These are phyloP conservation scores for Claviceps sp. DNA, from an alignment of 2,329 filamentous ascomycete species.

Conservation along the genomic window DNA sequence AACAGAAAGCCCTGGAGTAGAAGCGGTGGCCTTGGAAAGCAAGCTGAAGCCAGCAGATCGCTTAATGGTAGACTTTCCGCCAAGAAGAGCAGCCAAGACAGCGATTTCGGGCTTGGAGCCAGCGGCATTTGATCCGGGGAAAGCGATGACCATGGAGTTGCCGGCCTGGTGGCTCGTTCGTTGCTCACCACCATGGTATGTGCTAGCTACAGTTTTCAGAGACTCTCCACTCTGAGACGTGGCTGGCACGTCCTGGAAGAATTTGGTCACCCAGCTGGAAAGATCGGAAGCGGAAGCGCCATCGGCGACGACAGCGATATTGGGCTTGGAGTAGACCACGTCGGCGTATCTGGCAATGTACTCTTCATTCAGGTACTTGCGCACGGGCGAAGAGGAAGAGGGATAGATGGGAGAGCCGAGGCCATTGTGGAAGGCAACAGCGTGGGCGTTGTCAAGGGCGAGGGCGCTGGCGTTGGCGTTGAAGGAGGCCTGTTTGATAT, in stretches of 20 bases:
- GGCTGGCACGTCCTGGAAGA: slow-evolving; percentile 63
- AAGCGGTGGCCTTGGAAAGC: slow-evolving; percentile 63
- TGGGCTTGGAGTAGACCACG: slow-evolving; percentile 73
- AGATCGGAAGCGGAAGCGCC: slow-evolving; percentile 66
- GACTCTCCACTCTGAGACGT: slow-evolving; percentile 35
- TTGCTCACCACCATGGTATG: slow-evolving; percentile 94
- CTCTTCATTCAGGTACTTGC: slow-evolving; percentile 68
- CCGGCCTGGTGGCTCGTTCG: slow-evolving; percentile 63
- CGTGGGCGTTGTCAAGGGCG: slow-evolving; percentile 76
- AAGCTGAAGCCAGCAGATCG: slow-evolving; percentile 91
- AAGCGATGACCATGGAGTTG: slow-evolving; percentile 79
- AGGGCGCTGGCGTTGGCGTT: slow-evolving; percentile 48
- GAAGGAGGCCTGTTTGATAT: slow-evolving; percentile 62
- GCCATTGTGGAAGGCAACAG: slow-evolving; percentile 82
- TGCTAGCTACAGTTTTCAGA: slow-evolving; percentile 51
- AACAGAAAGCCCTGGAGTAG: slow-evolving; percentile 52
- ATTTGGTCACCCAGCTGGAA: slow-evolving; percentile 81
- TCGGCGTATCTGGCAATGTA: slow-evolving; percentile 63
- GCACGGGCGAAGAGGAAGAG: slow-evolving; percentile 54
- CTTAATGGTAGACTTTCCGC: slow-evolving; percentile 84
- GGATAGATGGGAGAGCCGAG: slow-evolving; percentile 71
- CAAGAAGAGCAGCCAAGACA: slow-evolving; percentile 78
- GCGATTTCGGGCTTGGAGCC: slow-evolving; percentile 81
- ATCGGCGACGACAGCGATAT: slow-evolving; percentile 84
- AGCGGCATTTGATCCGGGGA: slow-evolving; percentile 74